Evolutionary conservation across 352 stramenopile genomes (phyloP).

Genomic region (Saprolegnia diclina): DNA sequence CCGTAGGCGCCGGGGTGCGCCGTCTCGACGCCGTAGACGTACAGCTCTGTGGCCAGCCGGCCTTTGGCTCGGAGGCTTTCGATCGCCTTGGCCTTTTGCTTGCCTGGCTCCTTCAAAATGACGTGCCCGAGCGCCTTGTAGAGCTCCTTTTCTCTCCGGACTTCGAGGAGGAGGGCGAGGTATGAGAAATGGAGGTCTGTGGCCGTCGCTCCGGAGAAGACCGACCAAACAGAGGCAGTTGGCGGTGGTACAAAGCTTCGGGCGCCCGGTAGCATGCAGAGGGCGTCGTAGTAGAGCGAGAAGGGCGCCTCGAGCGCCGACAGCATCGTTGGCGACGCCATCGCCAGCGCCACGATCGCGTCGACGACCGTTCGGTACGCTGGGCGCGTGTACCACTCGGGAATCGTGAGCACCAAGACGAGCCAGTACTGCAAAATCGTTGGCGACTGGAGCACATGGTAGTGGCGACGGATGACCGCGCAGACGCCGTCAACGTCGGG

Average conservation of each 20-base stretch:
- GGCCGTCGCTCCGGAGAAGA: background rate
- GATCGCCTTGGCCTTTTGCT: slow-evolving; percentile 21
- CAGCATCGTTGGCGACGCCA: background rate
- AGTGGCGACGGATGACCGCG: slow-evolving; percentile 15
- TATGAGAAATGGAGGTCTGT: slow-evolving; percentile 13
- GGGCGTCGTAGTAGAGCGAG: slow-evolving; percentile 15
- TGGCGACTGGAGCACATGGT: background rate
- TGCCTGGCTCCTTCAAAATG: slow-evolving; percentile 18
- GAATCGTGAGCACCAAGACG: slow-evolving; percentile 16
- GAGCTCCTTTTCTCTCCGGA: slow-evolving; percentile 27
- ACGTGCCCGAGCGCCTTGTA: slow-evolving; percentile 26
- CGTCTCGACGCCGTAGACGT: slow-evolving; percentile 27
- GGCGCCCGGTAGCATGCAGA: slow-evolving; percentile 4
- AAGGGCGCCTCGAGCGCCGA: slow-evolving; percentile 20
- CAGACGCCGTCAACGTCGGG: background rate
- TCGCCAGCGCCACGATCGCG: slow-evolving; percentile 1
- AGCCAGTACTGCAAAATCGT: slow-evolving; percentile 19
- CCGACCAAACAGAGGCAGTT: background rate
- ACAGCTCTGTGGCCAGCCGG: slow-evolving; percentile 23
- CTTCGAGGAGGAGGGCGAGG: slow-evolving; percentile 21
- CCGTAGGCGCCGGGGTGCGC: slow-evolving; percentile 17
- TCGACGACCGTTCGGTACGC: slow-evolving; percentile 19
- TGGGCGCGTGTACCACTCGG: slow-evolving; percentile 2
- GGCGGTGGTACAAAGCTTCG: slow-evolving; percentile 17
- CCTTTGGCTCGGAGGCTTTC: slow-evolving; percentile 25